Percentiles rank a stretch among this genome's conserved stretches.
Evolutionary conservation across 495 filamentous ascomycete genomes (phyloP).

Genomic region (Penicillium atrosanguineum): DNA sequence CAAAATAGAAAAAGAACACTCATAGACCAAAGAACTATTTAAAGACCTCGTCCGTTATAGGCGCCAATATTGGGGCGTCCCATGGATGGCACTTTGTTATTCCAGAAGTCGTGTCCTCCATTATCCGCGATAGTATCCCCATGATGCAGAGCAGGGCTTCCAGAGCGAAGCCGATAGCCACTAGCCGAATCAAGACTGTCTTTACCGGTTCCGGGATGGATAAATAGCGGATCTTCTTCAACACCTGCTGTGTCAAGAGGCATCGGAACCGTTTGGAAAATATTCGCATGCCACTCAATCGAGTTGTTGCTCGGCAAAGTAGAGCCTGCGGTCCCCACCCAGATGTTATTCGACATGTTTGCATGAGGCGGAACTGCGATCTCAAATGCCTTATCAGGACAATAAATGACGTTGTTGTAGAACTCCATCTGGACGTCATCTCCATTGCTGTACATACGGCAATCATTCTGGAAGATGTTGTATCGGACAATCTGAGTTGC

Average conservation of each 20-base stretch:
- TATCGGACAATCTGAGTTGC: slow-evolving; percentile 12
- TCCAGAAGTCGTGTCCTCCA: slow-evolving; percentile 8
- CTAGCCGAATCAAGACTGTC: slow-evolving; percentile 1
- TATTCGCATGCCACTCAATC: slow-evolving; percentile 6
- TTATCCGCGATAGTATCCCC: background rate
- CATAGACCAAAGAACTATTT: too few species aligned
- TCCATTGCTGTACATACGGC: slow-evolving; percentile 11
- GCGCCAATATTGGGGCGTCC: slow-evolving; percentile 1
- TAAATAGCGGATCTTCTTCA: background rate
- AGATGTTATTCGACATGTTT: slow-evolving; percentile 12
- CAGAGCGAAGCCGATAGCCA: slow-evolving; percentile 1
- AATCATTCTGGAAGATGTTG: slow-evolving; percentile 12
- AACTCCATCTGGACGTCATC: slow-evolving; percentile 6
- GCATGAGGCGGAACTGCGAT: slow-evolving; percentile 3
- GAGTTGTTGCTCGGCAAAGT: slow-evolving; percentile 1
- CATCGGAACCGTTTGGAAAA: slow-evolving; percentile 5
- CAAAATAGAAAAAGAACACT: too few species aligned
- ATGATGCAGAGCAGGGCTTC: background rate
- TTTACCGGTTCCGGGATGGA: background rate
- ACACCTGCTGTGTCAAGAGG: background rate
- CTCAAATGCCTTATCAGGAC: slow-evolving; percentile 10
- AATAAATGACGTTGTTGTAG: slow-evolving; percentile 13
- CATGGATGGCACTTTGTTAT: background rate
- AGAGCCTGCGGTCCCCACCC: slow-evolving; percentile 8
- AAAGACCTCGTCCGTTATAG: background rate